These are phyloP conservation scores for Penicillium bialowiezense DNA, from an alignment of 495 filamentous ascomycete species.

Conservation along the genomic window DNA sequence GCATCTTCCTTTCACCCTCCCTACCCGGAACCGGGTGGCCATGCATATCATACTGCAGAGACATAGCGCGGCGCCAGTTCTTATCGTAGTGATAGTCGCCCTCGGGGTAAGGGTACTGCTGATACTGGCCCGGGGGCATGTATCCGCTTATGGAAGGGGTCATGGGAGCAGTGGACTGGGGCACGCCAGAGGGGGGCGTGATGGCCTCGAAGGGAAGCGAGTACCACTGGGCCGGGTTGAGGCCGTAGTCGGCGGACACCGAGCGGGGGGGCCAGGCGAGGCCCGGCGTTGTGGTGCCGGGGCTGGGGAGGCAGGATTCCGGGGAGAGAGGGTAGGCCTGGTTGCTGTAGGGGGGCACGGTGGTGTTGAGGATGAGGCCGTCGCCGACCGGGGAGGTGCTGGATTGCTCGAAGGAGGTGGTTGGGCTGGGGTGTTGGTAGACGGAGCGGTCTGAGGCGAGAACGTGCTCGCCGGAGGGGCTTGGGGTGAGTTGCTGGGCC, in stretches of 20 bases:
- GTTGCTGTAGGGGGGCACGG: slow-evolving; percentile 19
- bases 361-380: slow-evolving; percentile 19
- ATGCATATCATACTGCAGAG: slow-evolving; percentile 30
- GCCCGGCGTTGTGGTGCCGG: slow-evolving; percentile 11
- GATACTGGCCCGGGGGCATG: slow-evolving; percentile 18
- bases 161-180: slow-evolving; percentile 28
- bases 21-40: slow-evolving; percentile 16
- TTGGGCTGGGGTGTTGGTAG: slow-evolving; percentile 18
- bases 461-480: slow-evolving; percentile 25
- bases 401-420: slow-evolving; percentile 27
- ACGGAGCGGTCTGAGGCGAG: slow-evolving; percentile 16
- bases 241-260: slow-evolving; percentile 24
- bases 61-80: slow-evolving; percentile 34
- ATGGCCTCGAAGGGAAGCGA: slow-evolving; percentile 30
- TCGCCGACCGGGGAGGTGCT: slow-evolving; percentile 24
- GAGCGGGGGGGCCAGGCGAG: slow-evolving; percentile 19
- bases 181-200: slow-evolving; percentile 23
- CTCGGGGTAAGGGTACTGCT: slow-evolving; percentile 17
- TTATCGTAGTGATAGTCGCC: slow-evolving; percentile 25
- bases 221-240: slow-evolving; percentile 32
- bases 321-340: slow-evolving; percentile 27
- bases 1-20: slow-evolving; percentile 25
- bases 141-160: slow-evolving; percentile 21
- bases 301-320: slow-evolving; percentile 24
- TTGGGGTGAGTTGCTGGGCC: slow-evolving; percentile 25